Evolutionary conservation across 495 filamentous ascomycete species (phyloP), one percentile per base, ranked within the genome.

Genomic region (Parachaetomium inaequale): DNA sequence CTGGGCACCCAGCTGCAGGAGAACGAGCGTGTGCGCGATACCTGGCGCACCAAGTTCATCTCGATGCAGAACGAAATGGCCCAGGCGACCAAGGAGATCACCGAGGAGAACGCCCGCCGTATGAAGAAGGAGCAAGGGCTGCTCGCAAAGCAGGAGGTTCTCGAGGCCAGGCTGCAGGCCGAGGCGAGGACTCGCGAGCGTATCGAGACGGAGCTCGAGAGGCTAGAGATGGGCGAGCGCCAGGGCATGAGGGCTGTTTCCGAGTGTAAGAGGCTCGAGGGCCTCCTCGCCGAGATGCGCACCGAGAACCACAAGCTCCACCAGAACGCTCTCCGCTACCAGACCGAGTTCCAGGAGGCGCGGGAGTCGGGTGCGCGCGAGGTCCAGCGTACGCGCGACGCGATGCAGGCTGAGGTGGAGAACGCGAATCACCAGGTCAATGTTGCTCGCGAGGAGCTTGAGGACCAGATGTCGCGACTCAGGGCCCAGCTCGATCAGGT

Each of bases 41-140:
- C 79, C 66, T 88, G 96, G 77, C 85, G 89, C 63, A 79, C 81
- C 68, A 93, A 92, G 71, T 87, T 96, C 68, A 84, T 92, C 65
- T 82, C 81, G 56, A 75, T 98, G 51, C 92, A 96, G 75, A 83
- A 88, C 65, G 90, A 96, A 58, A 91, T 98, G 87, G 82, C 85
- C 12, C 79, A 76, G 55, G 85, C 89, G n/a, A 86, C 88, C 58
- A 80, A 82, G 46, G 87, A 95, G 55, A 85, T 96, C 57, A 84
- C 85, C 17, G 83, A 87, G 59, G 92, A 96, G 69, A 91, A 92
- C 68, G 83, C 87, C n/a, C 78, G 81, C 25, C 91, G 86, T 77
- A 79, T 81, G 49, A 85, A 86, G 74, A 87, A 83, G 65, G 88
- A 93, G 67, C 85, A 93, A 66, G 84, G 88, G 49, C 82, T 90